Base-by-base conservation (phyloP, 306 rosid species). In the Ziziphus jujuba region DNA sequence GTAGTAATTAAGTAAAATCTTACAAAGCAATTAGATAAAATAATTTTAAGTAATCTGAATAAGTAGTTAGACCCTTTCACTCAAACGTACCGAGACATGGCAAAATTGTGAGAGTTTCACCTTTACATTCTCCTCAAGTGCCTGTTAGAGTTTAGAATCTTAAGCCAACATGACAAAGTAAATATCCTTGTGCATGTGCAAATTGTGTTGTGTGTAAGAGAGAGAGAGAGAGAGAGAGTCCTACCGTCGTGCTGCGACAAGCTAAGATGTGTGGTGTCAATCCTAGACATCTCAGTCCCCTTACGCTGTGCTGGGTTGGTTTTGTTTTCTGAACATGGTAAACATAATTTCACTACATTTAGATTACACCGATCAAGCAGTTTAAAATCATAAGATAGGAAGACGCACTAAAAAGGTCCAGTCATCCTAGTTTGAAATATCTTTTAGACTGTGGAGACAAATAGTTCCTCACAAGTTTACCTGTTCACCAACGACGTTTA, bases 91-190 rank as follows among this genome's bases (percentile, higher is more conserved):
- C 80, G 93, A 96, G 60, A 95, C 97, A 65, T 93, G 96, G 82
- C 97, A 93, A 78, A 93, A 93, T 75, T 88, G 99, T 77, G 88
- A 82, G 67, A 93, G 87, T 72, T 93, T 93, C 11, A 61, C 79
- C 87, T 77, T 90, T 2, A 87, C 93, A n/a, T 79, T 93, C 68
- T 80, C 91, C 40, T 85, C 92, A 63, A 90, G 90, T 69, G 77
- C 85, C 99, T 93, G 87, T 47, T n/a, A n/a, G 48, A 56, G 71
- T 56, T 63, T 20, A 67, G 17, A 61, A 58, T 28, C 75, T 56
- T 72, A 20, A 56, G 75, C 67, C 51, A 67, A 66, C 56, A 34
- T 20, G 47, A 59, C 35, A 66, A 67, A 63, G 61, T 15, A 16
- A 60, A 35, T 60, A 23, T 7, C 21, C 9, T 57, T 17, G 58